phyloP scores from a whole-genome alignment of 1,139 yeast genomes.

The Sugiyamaella novakii region DNA sequence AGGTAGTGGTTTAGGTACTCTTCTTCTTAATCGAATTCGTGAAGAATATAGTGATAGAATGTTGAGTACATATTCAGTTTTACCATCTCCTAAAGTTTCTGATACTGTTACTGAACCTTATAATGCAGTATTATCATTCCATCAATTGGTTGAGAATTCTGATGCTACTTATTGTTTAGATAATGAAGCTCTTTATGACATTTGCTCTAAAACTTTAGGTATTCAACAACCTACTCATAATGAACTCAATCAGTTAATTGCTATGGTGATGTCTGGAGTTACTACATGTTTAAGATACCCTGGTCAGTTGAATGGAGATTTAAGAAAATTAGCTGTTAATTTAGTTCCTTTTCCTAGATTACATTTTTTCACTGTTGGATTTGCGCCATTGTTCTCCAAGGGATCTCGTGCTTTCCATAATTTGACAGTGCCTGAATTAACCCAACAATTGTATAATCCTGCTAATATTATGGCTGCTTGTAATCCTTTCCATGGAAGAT shows the following conservation, averaged over 20 bases:
- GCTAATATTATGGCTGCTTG: slow-evolving; percentile 51
- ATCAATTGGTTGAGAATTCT: slow-evolving; percentile 49
- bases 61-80: slow-evolving; percentile 50
- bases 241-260: slow-evolving; percentile 48
- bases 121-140: slow-evolving; percentile 47
- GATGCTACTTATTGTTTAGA: slow-evolving; percentile 51
- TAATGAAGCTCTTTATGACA: slow-evolving; percentile 50
- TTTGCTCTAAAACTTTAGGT: slow-evolving; percentile 47
- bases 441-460: slow-evolving; percentile 51
- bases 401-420: slow-evolving; percentile 46
- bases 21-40: slow-evolving; percentile 45
- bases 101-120: slow-evolving; percentile 52
- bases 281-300: slow-evolving; percentile 52
- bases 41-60: slow-evolving; percentile 52
- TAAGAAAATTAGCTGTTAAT: slow-evolving; percentile 51
- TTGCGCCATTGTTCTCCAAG: slow-evolving; percentile 47
- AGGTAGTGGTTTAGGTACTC: slow-evolving; percentile 51
- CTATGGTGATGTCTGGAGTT: slow-evolving; percentile 51
- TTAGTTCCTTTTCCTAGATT: slow-evolving; percentile 51
- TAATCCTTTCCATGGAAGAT: slow-evolving; percentile 48
- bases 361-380: slow-evolving; percentile 51
- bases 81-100: slow-evolving; percentile 49
- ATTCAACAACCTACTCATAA: slow-evolving; percentile 46
- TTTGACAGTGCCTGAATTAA: slow-evolving; percentile 48
- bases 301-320: slow-evolving; percentile 51